phyloP scores from a whole-genome alignment of 768 basidiomycete genomes.

The Xanthoconium stramineum region DNA sequence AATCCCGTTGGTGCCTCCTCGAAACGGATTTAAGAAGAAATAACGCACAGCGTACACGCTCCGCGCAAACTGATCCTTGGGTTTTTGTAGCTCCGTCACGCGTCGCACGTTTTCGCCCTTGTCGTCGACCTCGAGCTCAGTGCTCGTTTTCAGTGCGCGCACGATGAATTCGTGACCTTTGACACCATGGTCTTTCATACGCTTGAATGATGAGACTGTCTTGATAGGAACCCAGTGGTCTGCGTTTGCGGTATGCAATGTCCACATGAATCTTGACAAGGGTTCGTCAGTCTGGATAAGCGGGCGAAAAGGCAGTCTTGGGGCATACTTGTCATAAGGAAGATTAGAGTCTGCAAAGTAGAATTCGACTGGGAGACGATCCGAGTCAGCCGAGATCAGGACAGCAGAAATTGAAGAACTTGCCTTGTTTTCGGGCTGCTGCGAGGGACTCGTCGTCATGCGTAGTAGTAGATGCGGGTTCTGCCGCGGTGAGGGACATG shows the following conservation, averaged over 20 bases:
- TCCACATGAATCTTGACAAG: constrained; percentile 85
- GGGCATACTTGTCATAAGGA: constrained; percentile 75
- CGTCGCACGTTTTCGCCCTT: constrained; percentile 72
- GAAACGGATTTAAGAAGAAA: constrained; percentile 14
- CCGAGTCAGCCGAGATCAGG: not conserved
- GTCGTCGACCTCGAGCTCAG: constrained; percentile 70
- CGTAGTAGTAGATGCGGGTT: constrained; percentile 9
- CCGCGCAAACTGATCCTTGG: constrained; percentile 75
- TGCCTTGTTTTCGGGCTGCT: constrained; percentile 57
- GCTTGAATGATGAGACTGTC: constrained; percentile 90
- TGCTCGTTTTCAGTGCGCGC: constrained; percentile 54
- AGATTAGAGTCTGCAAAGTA: constrained; percentile 97
- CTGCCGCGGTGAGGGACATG: not conserved
- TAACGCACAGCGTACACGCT: constrained; percentile 84
- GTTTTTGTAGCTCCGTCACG: constrained; percentile 69
- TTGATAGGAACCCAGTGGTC: constrained; percentile 90
- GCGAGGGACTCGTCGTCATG: constrained; percentile 41
- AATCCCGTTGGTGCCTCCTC: not conserved
- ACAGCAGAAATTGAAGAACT: constrained; percentile 14
- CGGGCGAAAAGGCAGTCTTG: not conserved
- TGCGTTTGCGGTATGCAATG: constrained; percentile 71
- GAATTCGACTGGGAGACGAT: constrained; percentile 68
- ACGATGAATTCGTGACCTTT: constrained; percentile 68
- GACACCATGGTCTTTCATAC: constrained; percentile 73
- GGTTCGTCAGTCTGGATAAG: not conserved